Conservation (phyloP, 345 rosid genomes). For the Xanthoceras sorbifolium region DNA sequence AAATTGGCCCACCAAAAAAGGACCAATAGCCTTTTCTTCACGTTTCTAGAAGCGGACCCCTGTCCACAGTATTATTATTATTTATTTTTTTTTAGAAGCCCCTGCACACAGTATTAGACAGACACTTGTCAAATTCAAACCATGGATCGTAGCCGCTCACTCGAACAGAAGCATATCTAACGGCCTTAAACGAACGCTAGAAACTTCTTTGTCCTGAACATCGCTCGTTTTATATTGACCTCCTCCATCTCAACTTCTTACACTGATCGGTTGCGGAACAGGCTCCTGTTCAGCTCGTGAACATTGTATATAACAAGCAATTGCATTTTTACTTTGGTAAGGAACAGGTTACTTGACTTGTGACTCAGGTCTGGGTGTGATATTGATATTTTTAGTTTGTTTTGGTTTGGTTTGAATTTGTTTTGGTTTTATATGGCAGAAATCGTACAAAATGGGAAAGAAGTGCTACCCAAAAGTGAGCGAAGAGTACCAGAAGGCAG, state of each 20-base stretch:
- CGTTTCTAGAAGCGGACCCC: background rate
- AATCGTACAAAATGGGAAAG: constrained; percentile 39
- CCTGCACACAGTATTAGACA: too few species aligned
- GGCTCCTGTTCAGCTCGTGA: background rate
- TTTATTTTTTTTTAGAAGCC: too few species aligned
- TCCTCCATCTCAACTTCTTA: background rate
- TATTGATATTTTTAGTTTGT: background rate
- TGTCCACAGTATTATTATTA: too few species aligned
- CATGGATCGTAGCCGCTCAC: background rate
- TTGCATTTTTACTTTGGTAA: background rate
- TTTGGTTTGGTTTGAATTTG: background rate
- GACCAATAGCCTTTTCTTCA: background rate
- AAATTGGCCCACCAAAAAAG: background rate
- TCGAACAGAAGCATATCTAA: background rate
- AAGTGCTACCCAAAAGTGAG: constrained; percentile 73
- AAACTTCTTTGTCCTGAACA: constrained; percentile 12
- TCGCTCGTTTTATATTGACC: too few species aligned
- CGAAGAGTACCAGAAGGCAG: constrained; percentile 70
- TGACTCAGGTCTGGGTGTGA: background rate
- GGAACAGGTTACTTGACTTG: background rate
- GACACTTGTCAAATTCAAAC: background rate
- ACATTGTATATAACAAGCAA: background rate
- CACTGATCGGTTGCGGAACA: background rate
- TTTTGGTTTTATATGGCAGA: background rate
- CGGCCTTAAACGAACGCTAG: constrained; percentile 15